These are phyloP conservation scores for Aspergillus egyptiacus DNA, from an alignment of 495 filamentous ascomycete genomes.

Conservation along the genomic window DNA sequence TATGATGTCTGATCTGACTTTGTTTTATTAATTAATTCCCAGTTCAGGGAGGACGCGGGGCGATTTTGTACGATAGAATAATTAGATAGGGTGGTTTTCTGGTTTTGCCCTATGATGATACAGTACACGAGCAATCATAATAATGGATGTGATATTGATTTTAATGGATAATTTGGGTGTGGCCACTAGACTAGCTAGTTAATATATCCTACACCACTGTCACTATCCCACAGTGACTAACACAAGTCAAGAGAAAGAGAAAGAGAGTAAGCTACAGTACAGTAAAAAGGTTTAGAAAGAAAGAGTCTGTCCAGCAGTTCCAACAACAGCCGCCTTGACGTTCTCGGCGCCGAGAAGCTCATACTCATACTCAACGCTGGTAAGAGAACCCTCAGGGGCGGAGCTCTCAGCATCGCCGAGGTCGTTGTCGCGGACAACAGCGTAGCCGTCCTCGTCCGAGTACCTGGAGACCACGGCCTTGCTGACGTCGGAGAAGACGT, in stretches of 20 bases:
- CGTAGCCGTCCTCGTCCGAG: slow-evolving; percentile 49
- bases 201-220: background rate
- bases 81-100: background rate
- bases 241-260: background rate
- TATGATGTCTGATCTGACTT: slow-evolving; percentile 8
- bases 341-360: slow-evolving; percentile 35
- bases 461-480: slow-evolving; percentile 47
- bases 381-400: slow-evolving; percentile 44
- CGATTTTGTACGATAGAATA: background rate
- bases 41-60: too few species aligned
- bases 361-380: slow-evolving; percentile 48
- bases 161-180: background rate
- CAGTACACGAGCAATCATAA: too few species aligned
- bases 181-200: background rate
- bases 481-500: slow-evolving; percentile 34
- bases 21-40: background rate
- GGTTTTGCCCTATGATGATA: too few species aligned
- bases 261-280: background rate
- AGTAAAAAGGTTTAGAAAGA: slow-evolving; percentile 33
- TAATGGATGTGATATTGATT: background rate
- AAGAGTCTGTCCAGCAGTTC: slow-evolving; percentile 50
- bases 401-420: slow-evolving; percentile 45
- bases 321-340: slow-evolving; percentile 41
- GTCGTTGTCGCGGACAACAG: slow-evolving; percentile 49
- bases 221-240: too few species aligned